Base-by-base conservation (phyloP, 2,329 filamentous ascomycete species). In the Chaetothyriales sp. region DNA sequence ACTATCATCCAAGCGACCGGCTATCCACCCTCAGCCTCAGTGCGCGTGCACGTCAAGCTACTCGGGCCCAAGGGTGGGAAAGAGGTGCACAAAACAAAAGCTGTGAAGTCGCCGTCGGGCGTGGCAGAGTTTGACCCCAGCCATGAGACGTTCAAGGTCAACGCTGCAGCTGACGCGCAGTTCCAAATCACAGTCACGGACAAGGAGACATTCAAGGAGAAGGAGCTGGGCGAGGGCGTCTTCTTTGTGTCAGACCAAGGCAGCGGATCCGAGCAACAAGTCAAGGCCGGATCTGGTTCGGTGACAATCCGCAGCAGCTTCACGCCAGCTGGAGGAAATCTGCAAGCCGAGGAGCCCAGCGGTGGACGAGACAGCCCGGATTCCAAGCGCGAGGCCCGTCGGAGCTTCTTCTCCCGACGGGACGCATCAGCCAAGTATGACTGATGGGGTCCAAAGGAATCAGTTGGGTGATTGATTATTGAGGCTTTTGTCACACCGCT, bases 161-260 rank as follows among this genome's bases (percentile, higher is more conserved):
- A 75, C 9, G 93, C 88, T 68, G 77, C 82, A 0, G 81, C 90
- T 1, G 90, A 95, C 60, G 75, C 84, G 19, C 81, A 86, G 62
- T 96, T 95, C 76, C 84, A 87, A 64, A 65, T 98, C 54, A 78
- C 85, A 56, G 88, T 88, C 55, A 88, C 88, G 64, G 84, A 88
- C 60, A 86, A 95, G 62, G 79, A 84, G 61, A 85, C 81, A 0
- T 90, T 96, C 62, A 84, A 86, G 48, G 83, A 80, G 52, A 87
- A 93, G 63, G 83, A 89, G 51, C 75, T 98, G 0, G 92, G 92
- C 49, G 89, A 96, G 62, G 79, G 79, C 4, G 65, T 84, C n/a
- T 94, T 95, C 70, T 89, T 93, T 64, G 79, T 98, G n/a, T 87
- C 90, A 57, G 90, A 98, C 63, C 76, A 79, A 57, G 73, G 76